Conservation (phyloP, 2,329 filamentous ascomycete genomes). For the Salinomyces thailandicus region DNA sequence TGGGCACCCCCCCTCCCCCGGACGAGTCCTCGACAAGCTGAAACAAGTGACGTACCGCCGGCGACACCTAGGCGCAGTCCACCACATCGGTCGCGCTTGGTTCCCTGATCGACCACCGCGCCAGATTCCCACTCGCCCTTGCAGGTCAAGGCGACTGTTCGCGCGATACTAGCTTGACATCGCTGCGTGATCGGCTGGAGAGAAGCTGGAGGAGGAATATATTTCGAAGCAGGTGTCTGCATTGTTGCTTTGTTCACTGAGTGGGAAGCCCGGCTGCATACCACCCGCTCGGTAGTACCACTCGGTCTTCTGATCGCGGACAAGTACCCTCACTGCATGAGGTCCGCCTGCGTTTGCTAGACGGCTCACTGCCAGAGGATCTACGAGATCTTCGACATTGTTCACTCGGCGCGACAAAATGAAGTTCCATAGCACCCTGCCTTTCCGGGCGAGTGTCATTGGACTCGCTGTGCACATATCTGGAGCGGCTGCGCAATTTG, state of each 20-base stretch:
- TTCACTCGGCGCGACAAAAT: constrained; percentile 9
- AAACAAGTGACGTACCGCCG: not conserved
- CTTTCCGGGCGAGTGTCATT: constrained; percentile 11
- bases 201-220: too few relatives aligned
- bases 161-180: too few relatives aligned
- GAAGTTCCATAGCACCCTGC: constrained; percentile 15
- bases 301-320: too few relatives aligned
- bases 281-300: too few relatives aligned
- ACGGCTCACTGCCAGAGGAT: not conserved
- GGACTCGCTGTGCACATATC: constrained; percentile 8
- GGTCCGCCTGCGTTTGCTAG: not conserved
- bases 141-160: not conserved
- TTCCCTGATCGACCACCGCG: not conserved
- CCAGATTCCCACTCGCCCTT: too few relatives aligned
- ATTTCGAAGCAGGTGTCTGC: not conserved
- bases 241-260: not conserved
- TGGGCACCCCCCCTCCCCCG: too few relatives aligned
- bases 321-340: too few relatives aligned
- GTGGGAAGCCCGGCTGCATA: not conserved
- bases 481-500: constrained; percentile 16
- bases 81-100: not conserved
- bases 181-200: too few relatives aligned
- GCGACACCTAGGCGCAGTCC: not conserved
- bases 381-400: not conserved
- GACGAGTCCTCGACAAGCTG: not conserved